Evolutionary conservation across 805 yeast genomes (phyloP).

Genomic region (Naumovozyma baii): DNA sequence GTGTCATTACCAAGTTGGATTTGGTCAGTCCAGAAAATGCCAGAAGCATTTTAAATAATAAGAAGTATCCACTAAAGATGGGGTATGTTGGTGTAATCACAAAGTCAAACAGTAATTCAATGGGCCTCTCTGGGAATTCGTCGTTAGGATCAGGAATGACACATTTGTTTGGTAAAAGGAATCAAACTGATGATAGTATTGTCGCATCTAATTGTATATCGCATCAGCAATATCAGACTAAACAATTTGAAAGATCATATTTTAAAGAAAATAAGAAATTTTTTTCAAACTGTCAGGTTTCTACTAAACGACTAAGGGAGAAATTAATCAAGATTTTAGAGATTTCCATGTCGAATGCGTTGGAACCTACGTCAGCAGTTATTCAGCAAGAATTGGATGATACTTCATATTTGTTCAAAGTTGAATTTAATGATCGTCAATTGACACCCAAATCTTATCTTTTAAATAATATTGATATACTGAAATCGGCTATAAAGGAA

Average conservation of each 20-base stretch:
- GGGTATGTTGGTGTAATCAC: constrained; percentile 99
- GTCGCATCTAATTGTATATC: not conserved
- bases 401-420: constrained; percentile 84
- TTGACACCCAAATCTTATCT: constrained; percentile 90
- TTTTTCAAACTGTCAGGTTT: constrained; percentile 56
- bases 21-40: constrained; percentile 74
- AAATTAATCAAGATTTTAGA: constrained; percentile 83
- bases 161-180: constrained; percentile 9
- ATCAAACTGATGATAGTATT: not conserved
- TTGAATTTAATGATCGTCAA: constrained; percentile 89
- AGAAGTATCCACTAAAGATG: constrained; percentile 83
- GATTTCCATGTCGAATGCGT: constrained; percentile 77
- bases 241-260: constrained; percentile 55
- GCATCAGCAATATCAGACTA: constrained; percentile 33
- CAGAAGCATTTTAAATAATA: constrained; percentile 55
- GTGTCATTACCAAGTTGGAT: constrained; percentile 91
- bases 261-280: constrained; percentile 55
- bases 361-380: constrained; percentile 76
- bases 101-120: constrained; percentile 43
- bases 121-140: not conserved
- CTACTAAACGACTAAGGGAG: constrained; percentile 65
- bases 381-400: constrained; percentile 92
- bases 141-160: not conserved
- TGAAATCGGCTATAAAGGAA: constrained; percentile 81
- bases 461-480: constrained; percentile 80